Evolutionary conservation across 495 filamentous ascomycete species (phyloP), one percentile per base, ranked within the genome.

Genomic region (Aspergillus saccharolyticus): DNA sequence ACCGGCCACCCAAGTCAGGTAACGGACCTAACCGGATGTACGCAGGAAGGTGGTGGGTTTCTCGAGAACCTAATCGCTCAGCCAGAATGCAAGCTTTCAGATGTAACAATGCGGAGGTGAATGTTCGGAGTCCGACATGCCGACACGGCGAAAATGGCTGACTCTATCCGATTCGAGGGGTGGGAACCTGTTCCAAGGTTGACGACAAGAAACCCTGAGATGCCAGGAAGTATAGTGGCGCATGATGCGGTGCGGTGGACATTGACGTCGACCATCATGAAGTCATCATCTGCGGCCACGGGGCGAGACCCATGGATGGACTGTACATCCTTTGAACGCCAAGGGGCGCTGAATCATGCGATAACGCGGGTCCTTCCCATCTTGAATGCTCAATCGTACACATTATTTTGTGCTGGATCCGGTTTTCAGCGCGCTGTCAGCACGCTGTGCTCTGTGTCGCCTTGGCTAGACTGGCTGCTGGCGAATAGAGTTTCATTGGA

Each of bases 221-320:
- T 39, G 33, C 47, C 47, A 28, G 47, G 47, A 24, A 30, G 47
- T 17, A 50, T 28, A 16, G 15, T 50, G 47, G 47, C 22, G 24
- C 15, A 6, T 15, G 47, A 50, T 50, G 47, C 16, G 20, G 16
- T 42, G 14, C 22, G 15, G 30, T 53, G 5, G 17, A 42, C 21
- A 17, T 42, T 42, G 18, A 20, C 51, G 51, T 14, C 22, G 30
- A 44, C 20, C 51, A 53, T 44, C 12, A 42, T 53, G 51, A 53
- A 42, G 51, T 53, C 51, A 53, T 53, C 51, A 53, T 44, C 39
- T 43, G 28, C 49, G 49, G 28, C 14, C 28, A 39, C 15, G 16
- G 16, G 28, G 12, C 46, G n/a, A 49, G 20, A 22, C 5, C 46
- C 18, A 28, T 33, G 24, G 33, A 39, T 6, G 10, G 12, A 12